These are phyloP conservation scores for Violaceomyces palustris DNA, from an alignment of 1,284 basidiomycete species.

Conservation along the genomic window DNA sequence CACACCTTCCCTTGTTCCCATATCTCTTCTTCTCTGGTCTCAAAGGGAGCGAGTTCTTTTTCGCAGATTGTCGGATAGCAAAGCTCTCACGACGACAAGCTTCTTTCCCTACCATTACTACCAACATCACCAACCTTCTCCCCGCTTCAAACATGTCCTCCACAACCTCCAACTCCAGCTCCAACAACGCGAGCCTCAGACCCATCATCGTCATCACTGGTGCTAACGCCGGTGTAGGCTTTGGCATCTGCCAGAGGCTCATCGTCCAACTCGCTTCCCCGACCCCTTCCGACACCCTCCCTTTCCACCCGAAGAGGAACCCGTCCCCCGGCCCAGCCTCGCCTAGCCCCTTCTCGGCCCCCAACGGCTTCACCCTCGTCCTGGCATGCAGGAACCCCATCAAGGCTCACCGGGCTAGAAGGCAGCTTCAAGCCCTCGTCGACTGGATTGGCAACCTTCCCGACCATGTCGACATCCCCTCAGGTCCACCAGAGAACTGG, in stretches of 20 bases:
- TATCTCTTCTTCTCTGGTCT: too few relatives aligned
- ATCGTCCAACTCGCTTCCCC: constrained; percentile 51
- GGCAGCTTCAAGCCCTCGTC: constrained; percentile 36
- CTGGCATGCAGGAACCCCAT: constrained; percentile 51
- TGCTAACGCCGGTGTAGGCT: constrained; percentile 50
- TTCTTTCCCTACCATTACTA: too few relatives aligned
- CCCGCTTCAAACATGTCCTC: too few relatives aligned
- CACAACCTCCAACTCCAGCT: constrained; percentile 5
- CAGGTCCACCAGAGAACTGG: constrained; percentile 30
- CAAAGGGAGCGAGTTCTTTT: too few relatives aligned
- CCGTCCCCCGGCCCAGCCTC: constrained; percentile 1
- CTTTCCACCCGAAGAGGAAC: constrained; percentile 14
- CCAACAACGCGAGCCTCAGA: constrained; percentile 9
- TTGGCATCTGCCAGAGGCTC: constrained; percentile 49
- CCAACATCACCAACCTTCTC: too few relatives aligned
- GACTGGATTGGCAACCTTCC: constrained; percentile 37
- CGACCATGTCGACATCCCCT: constrained; percentile 32
- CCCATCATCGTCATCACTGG: constrained; percentile 50
- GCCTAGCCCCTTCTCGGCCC: constrained; percentile 46
- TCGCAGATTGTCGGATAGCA: too few relatives aligned
- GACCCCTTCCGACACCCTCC: constrained; percentile 40
- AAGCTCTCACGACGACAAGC: too few relatives aligned
- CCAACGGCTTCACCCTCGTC: constrained; percentile 48
- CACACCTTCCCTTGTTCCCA: too few relatives aligned
- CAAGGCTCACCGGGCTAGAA: constrained; percentile 47